A percentile compares a stretch with the other conserved stretches of the same genome.
Evolutionary conservation across 768 basidiomycete species (phyloP).

Genomic region (Boletus eberwhitei): DNA sequence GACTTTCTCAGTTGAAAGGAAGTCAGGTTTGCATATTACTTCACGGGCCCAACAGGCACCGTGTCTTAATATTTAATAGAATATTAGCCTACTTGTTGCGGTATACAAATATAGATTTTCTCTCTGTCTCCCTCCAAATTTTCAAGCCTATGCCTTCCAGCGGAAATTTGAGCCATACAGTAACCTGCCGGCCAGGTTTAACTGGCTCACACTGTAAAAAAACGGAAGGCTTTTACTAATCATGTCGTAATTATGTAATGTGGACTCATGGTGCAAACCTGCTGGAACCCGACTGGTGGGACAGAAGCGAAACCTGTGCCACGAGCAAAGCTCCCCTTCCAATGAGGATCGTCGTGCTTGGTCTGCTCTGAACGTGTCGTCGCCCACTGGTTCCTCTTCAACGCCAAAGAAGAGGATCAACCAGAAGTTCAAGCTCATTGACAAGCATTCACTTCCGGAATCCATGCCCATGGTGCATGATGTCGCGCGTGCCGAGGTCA

Average conservation of each 20-base stretch:
- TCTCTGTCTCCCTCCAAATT: no score
- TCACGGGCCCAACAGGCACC: no score
- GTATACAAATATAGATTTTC: no score
- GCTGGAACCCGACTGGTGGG: background rate
- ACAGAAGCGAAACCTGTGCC: background rate
- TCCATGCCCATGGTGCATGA: background rate
- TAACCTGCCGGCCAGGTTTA: no score
- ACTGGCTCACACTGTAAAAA: background rate
- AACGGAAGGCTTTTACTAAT: background rate
- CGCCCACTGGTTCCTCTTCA: background rate
- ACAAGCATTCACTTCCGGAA: background rate
- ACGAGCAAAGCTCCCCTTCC: background rate
- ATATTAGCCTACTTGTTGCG: no score
- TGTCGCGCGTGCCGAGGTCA: background rate
- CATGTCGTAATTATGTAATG: background rate
- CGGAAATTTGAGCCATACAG: no score
- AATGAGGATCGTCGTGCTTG: no score
- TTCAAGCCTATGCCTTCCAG: no score
- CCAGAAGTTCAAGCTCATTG: background rate
- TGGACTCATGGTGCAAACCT: background rate
- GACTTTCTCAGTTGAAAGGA: no score
- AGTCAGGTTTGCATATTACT: no score
- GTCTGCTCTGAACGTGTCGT: background rate
- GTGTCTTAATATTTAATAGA: no score
- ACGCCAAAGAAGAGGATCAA: background rate